These are phyloP conservation scores for Solanum okadae DNA, from an alignment of 257 asterid genomes.

Conservation along the genomic window DNA sequence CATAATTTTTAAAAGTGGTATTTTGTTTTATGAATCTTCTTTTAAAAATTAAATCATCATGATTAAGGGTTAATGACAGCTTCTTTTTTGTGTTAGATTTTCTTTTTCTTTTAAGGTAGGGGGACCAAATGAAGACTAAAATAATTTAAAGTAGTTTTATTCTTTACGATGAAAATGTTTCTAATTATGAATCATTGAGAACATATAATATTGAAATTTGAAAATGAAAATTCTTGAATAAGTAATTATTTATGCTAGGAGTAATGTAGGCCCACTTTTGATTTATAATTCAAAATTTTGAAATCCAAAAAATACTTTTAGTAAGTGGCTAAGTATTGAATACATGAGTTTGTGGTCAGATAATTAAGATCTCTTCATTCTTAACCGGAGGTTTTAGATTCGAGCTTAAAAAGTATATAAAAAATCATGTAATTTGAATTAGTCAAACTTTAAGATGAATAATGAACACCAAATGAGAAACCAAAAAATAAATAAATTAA, in stretches of 20 bases:
- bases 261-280: slow-evolving; percentile 14
- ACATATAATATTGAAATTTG: slow-evolving; percentile 14
- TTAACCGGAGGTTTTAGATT: too few species aligned
- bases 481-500: background rate
- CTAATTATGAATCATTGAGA: background rate
- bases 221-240: background rate
- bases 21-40: background rate
- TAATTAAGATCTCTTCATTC: too few species aligned
- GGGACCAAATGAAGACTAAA: background rate
- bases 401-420: too few species aligned
- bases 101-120: slow-evolving; percentile 35
- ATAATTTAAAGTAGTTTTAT: slow-evolving; percentile 2
- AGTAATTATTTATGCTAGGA: slow-evolving; percentile 14
- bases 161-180: background rate
- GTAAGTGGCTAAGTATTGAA: background rate
- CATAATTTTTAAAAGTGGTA: background rate
- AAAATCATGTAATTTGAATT: background rate
- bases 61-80: background rate
- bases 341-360: too few species aligned
- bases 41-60: background rate
- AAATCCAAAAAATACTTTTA: background rate
- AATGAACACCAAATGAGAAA: background rate
- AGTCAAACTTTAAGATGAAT: too few species aligned
- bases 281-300: background rate
- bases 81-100: background rate